Conservation (phyloP, 2,329 filamentous ascomycete species). For the Fusarium tupiense region DNA sequence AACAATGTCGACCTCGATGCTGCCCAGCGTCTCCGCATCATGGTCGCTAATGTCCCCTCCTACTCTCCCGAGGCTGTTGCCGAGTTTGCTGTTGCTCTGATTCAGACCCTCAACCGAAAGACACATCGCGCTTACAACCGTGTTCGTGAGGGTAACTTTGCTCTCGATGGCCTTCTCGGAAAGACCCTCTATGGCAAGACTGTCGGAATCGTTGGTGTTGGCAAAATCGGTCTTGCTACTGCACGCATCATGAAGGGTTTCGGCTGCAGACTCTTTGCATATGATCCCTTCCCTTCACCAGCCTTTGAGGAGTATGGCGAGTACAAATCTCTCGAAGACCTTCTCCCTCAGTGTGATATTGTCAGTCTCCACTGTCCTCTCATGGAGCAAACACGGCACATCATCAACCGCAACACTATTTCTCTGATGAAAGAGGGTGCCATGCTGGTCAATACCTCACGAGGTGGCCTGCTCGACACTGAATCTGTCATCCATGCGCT, state of each 20-base stretch:
- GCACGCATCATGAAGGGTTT: conserved; percentile 72
- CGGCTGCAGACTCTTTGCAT: conserved; percentile 69
- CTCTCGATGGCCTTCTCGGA: conserved; percentile 70
- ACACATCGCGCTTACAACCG: conserved; percentile 75
- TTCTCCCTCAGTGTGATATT: conserved; percentile 67
- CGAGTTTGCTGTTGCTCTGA: conserved; percentile 73
- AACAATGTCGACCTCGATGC: conserved; percentile 71
- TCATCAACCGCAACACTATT: conserved; percentile 66
- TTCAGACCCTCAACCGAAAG: conserved; percentile 74
- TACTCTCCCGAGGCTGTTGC: conserved; percentile 77
- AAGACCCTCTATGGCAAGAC: conserved; percentile 71
- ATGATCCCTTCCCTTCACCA: conserved; percentile 64
- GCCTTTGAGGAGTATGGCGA: conserved; percentile 61
- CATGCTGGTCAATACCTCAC: conserved; percentile 74
- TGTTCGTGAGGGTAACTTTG: conserved; percentile 75
- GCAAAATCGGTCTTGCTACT: conserved; percentile 71
- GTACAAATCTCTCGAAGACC: conserved; percentile 62
- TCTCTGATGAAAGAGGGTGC: conserved; percentile 66
- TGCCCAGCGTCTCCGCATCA: conserved; percentile 64
- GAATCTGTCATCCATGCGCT: conserved; percentile 67
- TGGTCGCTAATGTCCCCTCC: conserved; percentile 72
- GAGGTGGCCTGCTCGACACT: conserved; percentile 72
- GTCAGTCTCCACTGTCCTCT: conserved; percentile 75
- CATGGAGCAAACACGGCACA: conserved; percentile 65
- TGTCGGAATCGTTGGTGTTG: conserved; percentile 72